Conservation (phyloP, 257 asterid genomes). For the Asclepias syriaca region DNA sequence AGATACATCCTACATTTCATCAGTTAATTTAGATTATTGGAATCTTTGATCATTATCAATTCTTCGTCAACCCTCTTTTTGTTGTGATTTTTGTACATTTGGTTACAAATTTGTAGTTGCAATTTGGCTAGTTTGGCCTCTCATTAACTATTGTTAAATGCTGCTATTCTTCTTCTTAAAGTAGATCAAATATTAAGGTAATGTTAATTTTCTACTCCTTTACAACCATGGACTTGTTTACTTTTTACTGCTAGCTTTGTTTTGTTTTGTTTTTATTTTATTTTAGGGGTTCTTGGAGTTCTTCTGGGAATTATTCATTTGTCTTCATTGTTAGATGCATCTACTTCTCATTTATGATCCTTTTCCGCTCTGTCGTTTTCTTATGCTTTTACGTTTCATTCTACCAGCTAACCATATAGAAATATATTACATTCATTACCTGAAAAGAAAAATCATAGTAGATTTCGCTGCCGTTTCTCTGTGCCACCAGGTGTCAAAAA, state of each 20-base stretch:
- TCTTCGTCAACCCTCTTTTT: neutral
- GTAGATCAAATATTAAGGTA: too few relatives aligned
- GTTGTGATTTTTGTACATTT: neutral
- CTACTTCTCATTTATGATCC: neutral
- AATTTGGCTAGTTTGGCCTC: neutral
- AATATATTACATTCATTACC: slow-evolving; percentile 8
- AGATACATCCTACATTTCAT: neutral
- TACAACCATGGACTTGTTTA: too few relatives aligned
- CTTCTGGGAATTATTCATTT: neutral
- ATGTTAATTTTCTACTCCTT: too few relatives aligned
- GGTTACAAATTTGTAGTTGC: neutral
- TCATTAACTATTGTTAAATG: too few relatives aligned
- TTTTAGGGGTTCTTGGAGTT: neutral
- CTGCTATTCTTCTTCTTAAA: too few relatives aligned
- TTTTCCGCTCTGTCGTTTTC: neutral
- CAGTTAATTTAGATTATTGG: neutral
- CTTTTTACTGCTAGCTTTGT: neutral
- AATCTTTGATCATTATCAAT: neutral
- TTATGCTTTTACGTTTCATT: slow-evolving; percentile 8
- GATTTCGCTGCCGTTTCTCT: slow-evolving; percentile 9
- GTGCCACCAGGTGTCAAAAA: slow-evolving; percentile 15
- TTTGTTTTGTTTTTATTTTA: neutral
- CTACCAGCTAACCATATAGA: slow-evolving; percentile 12
- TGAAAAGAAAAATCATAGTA: slow-evolving; percentile 3
- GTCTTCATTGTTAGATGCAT: neutral